Percentiles rank a stretch among this genome's conserved stretches.
Evolutionary conservation across 106 monocot species (phyloP).

Genomic region (Phalaenopsis equestris): DNA sequence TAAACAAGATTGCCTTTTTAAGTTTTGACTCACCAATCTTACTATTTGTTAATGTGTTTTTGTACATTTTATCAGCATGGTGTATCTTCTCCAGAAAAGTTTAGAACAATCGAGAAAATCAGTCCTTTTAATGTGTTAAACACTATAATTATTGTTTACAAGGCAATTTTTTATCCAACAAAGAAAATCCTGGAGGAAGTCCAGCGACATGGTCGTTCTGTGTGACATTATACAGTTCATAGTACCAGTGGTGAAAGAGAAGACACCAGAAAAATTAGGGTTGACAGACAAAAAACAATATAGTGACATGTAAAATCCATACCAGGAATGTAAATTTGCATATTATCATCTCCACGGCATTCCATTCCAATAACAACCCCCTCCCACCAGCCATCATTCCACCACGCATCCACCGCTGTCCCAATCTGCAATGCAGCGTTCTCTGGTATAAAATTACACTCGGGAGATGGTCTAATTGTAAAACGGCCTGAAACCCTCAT

Average conservation of each 20-base stretch:
- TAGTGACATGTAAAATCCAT: background rate
- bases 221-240: background rate
- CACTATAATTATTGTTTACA: background rate
- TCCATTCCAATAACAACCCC: slow-evolving; percentile 59
- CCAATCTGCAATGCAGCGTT: slow-evolving; percentile 35
- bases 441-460: slow-evolving; percentile 21
- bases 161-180: background rate
- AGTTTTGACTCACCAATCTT: background rate
- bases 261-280: background rate
- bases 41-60: background rate
- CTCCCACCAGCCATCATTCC: slow-evolving; percentile 98
- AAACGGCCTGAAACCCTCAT: slow-evolving; percentile 57
- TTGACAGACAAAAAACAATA: background rate
- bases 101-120: background rate
- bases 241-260: background rate
- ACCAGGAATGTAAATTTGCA: slow-evolving; percentile 92
- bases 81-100: background rate
- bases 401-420: slow-evolving; percentile 71
- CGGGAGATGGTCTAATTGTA: slow-evolving; percentile 56
- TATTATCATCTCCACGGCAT: slow-evolving; percentile 28
- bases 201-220: background rate
- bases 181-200: background rate
- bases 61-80: background rate
- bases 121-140: background rate
- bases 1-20: background rate